Base-by-base conservation (phyloP, 257 asterid genomes). In the Sherardia arvensis region DNA sequence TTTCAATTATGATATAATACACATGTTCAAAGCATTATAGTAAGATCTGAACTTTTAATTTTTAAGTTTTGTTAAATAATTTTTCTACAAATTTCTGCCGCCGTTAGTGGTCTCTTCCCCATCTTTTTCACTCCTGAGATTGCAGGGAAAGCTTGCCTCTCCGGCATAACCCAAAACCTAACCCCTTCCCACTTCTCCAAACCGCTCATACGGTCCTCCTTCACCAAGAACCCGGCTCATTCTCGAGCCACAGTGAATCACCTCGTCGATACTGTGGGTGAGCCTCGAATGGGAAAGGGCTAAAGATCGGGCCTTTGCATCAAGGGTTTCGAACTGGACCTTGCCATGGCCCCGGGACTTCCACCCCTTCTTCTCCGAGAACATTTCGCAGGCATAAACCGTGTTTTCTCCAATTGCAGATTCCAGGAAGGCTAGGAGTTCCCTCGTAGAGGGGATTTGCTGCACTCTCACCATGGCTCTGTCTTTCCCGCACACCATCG, bases 281-380 rank as follows among this genome's bases (percentile, higher is more conserved):
- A 91, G 65, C 8, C 75, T 56, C 67, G 88, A 80, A 67, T 79
- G 64, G 62, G 91, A 78, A 4, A 86, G 87, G 7, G 82, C 67
- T 18, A 88, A 62, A 34, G 93, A 78, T 28, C 70, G 61, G 54
- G 25, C 18, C 53, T 82, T 92, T 30, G 80, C 64, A 28, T 80
- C 71, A 28, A 73, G 73, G 66, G 43, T 72, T 61, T 89, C 91
- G 79, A 92, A 87, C 64, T 92, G 98, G 17, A 85, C 85, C 18
- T 86, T 83, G 48, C 98, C 98, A 66, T 79, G 85, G 71, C 97
- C 95, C 78, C 84, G 82, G 43, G 95, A 90, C 68, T 82, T 89
- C 98, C 98, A 92, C 71, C 87, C 84, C 29, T 67, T 73, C 79
- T 72, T 92, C 63, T 83, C 95, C 1, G 95, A 80, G 79, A 85